Conservation (phyloP, 352 stramenopile genomes). For the Aphanomyces astaci region DNA sequence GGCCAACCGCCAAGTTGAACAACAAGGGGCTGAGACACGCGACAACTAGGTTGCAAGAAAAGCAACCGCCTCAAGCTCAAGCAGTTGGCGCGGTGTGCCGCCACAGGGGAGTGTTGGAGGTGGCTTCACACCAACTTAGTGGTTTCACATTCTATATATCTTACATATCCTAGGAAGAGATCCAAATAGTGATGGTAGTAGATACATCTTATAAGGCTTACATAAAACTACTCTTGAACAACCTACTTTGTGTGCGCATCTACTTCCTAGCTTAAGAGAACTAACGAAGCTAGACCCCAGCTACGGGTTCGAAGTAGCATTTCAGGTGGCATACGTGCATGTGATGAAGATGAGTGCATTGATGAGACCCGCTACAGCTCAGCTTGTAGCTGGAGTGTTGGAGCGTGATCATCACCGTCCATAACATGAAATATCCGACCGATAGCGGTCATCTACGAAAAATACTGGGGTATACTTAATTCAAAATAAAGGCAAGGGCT, state of each 20-base stretch:
- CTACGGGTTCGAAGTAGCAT: too few relatives aligned
- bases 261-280: not conserved
- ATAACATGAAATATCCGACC: too few relatives aligned
- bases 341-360: too few relatives aligned
- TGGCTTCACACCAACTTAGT: not conserved
- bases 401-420: too few relatives aligned
- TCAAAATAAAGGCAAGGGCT: too few relatives aligned
- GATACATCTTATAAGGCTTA: not conserved
- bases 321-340: too few relatives aligned
- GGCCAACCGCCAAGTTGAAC: not conserved
- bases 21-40: not conserved
- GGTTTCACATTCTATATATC: not conserved
- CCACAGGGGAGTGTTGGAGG: not conserved
- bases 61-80: not conserved
- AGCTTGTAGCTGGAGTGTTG: too few relatives aligned
- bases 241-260: not conserved
- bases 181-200: not conserved
- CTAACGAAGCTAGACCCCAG: too few relatives aligned
- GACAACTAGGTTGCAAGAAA: not conserved
- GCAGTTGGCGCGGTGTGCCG: not conserved
- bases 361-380: too few relatives aligned
- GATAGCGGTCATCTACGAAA: too few relatives aligned
- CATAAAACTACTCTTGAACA: not conserved
- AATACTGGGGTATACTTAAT: too few relatives aligned
- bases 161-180: not conserved